A percentile compares a stretch with the other conserved stretches of the same genome.
phyloP scores from a whole-genome alignment of 2,329 filamentous ascomycete genomes.

The Colletotrichum sojae region DNA sequence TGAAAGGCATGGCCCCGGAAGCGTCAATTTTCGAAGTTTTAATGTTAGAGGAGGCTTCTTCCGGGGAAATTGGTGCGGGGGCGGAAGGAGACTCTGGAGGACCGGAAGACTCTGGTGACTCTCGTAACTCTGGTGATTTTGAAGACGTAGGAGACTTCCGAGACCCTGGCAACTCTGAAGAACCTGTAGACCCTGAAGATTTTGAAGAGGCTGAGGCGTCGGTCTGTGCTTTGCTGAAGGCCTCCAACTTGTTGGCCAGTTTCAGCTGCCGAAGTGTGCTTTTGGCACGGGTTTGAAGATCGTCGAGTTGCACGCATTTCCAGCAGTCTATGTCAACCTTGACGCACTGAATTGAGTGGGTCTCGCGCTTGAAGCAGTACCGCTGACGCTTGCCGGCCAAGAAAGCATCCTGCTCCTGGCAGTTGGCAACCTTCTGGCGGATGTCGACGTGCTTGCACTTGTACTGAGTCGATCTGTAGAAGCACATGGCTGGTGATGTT shows the following conservation, averaged over 20 bases:
- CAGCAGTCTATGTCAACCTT: slow-evolving; percentile 9
- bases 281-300: slow-evolving; percentile 7
- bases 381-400: neutral
- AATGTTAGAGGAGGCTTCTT: neutral
- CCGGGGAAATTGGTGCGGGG: neutral
- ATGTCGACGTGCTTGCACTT: slow-evolving; percentile 41
- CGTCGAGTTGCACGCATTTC: slow-evolving; percentile 32
- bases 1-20: neutral
- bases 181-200: too few species aligned
- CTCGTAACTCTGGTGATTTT: too few species aligned
- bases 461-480: slow-evolving; percentile 42
- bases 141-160: too few species aligned
- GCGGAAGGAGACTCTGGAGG: too few species aligned
- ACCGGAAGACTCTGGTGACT: too few species aligned
- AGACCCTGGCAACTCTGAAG: too few species aligned
- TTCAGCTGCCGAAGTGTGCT: slow-evolving; percentile 18
- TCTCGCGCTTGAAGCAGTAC: slow-evolving; percentile 7
- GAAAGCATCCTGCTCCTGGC: slow-evolving; percentile 25
- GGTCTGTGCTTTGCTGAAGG: neutral
- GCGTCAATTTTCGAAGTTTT: neutral
- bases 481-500: slow-evolving; percentile 42
- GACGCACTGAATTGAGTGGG: slow-evolving; percentile 30
- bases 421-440: slow-evolving; percentile 30
- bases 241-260: slow-evolving; percentile 3
- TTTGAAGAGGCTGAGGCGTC: too few species aligned